These are phyloP conservation scores for Aechmea fasciata DNA, from an alignment of 176 grass and related monocot species.

Conservation along the genomic window DNA sequence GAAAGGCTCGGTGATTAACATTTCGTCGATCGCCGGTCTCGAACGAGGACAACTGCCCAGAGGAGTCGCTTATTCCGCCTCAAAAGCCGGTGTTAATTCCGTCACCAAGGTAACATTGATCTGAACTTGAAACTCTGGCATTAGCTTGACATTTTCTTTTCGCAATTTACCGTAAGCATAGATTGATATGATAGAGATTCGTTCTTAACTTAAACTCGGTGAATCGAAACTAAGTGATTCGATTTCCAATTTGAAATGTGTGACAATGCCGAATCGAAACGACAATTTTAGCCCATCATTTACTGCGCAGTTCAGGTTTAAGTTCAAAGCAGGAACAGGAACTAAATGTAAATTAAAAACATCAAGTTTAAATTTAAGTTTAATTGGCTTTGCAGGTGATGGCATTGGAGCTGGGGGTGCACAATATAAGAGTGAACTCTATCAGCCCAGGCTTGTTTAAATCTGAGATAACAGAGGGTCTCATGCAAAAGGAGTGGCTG, in stretches of 20 bases:
- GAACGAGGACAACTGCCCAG: slow-evolving; percentile 27
- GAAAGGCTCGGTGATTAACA: slow-evolving; percentile 37
- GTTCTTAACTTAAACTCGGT: too few relatives aligned
- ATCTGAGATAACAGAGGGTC: slow-evolving; percentile 30
- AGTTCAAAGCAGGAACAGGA: too few relatives aligned
- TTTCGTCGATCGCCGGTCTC: slow-evolving; percentile 28
- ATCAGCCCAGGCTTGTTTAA: slow-evolving; percentile 37
- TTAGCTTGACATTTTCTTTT: too few relatives aligned
- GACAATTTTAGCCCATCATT: too few relatives aligned
- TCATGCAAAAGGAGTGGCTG: slow-evolving; percentile 28
- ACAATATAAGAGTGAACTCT: slow-evolving; percentile 33
- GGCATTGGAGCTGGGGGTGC: slow-evolving; percentile 31
- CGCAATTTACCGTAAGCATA: too few relatives aligned
- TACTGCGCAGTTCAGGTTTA: too few relatives aligned
- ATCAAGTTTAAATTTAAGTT: too few relatives aligned
- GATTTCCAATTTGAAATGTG: too few relatives aligned
- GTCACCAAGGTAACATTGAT: slow-evolving; percentile 22
- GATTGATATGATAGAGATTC: too few relatives aligned
- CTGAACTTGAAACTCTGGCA: neutral
- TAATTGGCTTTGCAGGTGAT: slow-evolving; percentile 22
- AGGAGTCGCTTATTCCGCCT: slow-evolving; percentile 24
- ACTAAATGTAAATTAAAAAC: too few relatives aligned
- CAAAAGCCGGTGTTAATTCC: slow-evolving; percentile 27
- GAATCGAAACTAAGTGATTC: too few relatives aligned
- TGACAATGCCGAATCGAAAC: too few relatives aligned